Evolutionary conservation across 148 eudicot genomes (phyloP), one percentile per base, ranked within the genome.

Genomic region (Nyssa sinensis): DNA sequence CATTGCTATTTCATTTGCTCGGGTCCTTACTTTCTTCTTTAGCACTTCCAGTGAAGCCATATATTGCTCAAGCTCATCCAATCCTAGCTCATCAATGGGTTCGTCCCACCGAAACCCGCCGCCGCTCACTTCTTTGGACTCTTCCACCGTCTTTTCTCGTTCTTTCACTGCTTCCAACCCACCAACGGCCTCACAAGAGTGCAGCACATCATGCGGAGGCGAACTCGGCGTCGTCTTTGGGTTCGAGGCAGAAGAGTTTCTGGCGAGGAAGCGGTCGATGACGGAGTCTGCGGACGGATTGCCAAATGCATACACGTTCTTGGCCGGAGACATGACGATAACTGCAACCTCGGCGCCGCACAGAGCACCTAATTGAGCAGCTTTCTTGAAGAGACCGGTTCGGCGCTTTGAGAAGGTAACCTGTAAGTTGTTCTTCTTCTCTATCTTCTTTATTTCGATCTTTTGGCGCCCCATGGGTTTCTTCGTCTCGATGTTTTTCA

Each of bases 361-460:
- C 13, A 77, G 41, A 12, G 34, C 23, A 14, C 74, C 21, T 5
- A 77, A 28, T 28, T 77, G 64, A 51, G 28, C 39, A n/a, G 80
- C 80, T 29, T 70, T 64, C n/a, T 70, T 77, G 23, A 77, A 70
- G 16, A 77, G 23, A 0, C 75, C 80, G 7, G 3, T 28, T 27
- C 80, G 58, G 11, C 80, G 37, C 64, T 70, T 77, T 5, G 64
- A 33, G 30, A 77, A 77, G 7, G 75, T 70, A 4, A 77, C 80
- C 17, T 71, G 64, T 55, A 33, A n/a, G 16, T 55, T 51, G n/a
- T 30, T 30, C 63, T 64, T 77, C 32, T 69, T 35, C 19, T 60
- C 62, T 16, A 77, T 77, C 23, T 70, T 77, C 37, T 51, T 51
- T 32, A 77, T 64, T 2, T 19, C 1, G 55, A 77, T 70, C 7